A percentile compares a stretch with the other conserved stretches of the same genome.
Conservation (phyloP, 2,329 filamentous ascomycete species). For the Fusarium burgessii region DNA sequence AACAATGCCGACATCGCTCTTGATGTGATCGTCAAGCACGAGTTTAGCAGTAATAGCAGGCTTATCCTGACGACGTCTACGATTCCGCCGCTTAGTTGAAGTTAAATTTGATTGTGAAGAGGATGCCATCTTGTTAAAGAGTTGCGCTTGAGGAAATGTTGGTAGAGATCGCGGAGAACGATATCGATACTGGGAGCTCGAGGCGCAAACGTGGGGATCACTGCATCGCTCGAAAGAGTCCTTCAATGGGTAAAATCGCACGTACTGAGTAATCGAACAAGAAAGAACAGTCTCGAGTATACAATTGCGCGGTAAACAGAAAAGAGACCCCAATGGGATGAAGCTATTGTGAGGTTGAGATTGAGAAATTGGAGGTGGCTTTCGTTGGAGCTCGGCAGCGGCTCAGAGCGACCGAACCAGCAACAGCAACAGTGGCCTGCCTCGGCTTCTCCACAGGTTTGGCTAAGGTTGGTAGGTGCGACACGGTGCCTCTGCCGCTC, state of each 20-base stretch:
- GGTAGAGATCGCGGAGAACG: constrained; percentile 18
- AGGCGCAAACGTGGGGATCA: constrained; percentile 36
- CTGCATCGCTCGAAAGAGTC: constrained; percentile 26
- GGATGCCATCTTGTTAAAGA: constrained; percentile 47
- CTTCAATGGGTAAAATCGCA: constrained; percentile 3
- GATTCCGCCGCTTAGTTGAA: constrained; percentile 56
- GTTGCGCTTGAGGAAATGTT: neutral
- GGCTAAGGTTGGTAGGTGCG: constrained; percentile 13
- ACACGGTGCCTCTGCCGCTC: constrained; percentile 22
- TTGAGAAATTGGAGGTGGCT: constrained; percentile 31
- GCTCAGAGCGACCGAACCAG: constrained; percentile 36
- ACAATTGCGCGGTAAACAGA: constrained; percentile 9
- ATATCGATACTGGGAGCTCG: constrained; percentile 21
- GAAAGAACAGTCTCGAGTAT: neutral
- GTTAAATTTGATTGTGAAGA: constrained; percentile 43
- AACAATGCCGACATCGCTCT: constrained; percentile 85
- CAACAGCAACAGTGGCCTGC: constrained; percentile 35
- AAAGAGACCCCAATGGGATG: constrained; percentile 11
- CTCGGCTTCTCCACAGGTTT: constrained; percentile 37
- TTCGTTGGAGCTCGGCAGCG: constrained; percentile 35
- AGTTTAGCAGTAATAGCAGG: constrained; percentile 82
- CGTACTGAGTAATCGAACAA: neutral
- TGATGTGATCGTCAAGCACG: constrained; percentile 85
- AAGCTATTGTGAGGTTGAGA: constrained; percentile 24
- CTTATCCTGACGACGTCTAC: constrained; percentile 74